Base-by-base conservation (phyloP, 2,329 filamentous ascomycete genomes). In the Phaeosphaeriaceae sp. region DNA sequence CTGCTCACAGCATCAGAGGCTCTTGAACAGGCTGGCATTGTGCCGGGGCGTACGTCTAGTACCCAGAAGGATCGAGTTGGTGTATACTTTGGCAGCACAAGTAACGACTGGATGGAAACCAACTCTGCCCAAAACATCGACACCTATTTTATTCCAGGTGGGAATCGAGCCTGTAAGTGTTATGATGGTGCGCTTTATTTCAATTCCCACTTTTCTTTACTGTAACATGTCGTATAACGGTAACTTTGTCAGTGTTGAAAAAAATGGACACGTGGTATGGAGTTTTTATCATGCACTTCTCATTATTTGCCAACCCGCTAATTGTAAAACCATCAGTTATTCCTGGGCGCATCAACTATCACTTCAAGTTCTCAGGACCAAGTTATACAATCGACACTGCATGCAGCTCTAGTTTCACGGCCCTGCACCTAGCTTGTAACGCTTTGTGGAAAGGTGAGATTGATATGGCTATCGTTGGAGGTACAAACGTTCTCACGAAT, bases 61-160 rank as follows among this genome's bases (percentile, higher is more conserved):
- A 69, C 69, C 0, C 32, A 54, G 5, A 41, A 41, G 1, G 46
- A 67, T 11, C 60, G 71, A 3, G 58, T 75, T 15, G 72, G 69
- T 9, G 59, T 60, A 1, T 75, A 61, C 51, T 71, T 63, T 48
- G 73, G 73, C 1, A 42, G 49, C 17, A 58, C 67, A 4, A 61
- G 48, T 38, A 61, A 75, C 41, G 74, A 76, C 44, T 68, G 49
- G 39, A 43, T 45, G 4, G 63, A 66, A 34, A 39, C 50, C 7
- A 66, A 64, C 42, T 39, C 36, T 3, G 50, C 40, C 7, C 54
- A 66, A 28, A 35, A 62, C 20, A 76, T 84, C 17, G 77, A 79
- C 48, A 82, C 80, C 0, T 83, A 84, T 59, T 81, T 71, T 58
- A 80, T 84, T 37, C 76, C 82, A 0, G 81, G 80, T n/a, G 75